These are phyloP conservation scores for Auriscalpium microsporum DNA, from an alignment of 768 basidiomycete genomes.

Conservation along the genomic window DNA sequence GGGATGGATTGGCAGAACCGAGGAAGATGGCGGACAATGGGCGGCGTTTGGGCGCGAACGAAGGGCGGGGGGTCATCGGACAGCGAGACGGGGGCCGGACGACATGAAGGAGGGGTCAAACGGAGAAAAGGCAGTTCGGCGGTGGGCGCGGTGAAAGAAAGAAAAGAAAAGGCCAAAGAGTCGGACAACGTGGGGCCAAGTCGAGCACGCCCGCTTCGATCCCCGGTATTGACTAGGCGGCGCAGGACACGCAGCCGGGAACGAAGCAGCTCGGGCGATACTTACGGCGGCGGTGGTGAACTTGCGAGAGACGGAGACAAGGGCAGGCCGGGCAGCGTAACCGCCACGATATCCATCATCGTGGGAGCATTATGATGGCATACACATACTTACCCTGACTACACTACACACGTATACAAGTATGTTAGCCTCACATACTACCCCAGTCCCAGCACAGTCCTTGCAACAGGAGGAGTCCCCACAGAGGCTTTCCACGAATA, in stretches of 20 bases:
- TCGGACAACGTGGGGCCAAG: background rate
- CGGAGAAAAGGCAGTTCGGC: background rate
- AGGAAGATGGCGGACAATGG: constrained; percentile 58
- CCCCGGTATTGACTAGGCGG: background rate
- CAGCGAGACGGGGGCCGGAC: background rate
- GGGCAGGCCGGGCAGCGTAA: background rate
- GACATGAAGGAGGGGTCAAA: background rate
- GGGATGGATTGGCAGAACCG: constrained; percentile 30
- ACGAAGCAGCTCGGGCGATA: background rate
- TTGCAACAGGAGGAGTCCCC: constrained; percentile 78
- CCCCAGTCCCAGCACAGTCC: constrained; percentile 66
- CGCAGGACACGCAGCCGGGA: background rate
- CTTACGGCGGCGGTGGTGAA: background rate
- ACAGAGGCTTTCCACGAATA: constrained; percentile 43
- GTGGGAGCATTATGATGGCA: no score
- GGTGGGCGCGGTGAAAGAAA: background rate
- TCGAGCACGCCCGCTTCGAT: background rate
- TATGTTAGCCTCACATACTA: constrained; percentile 81
- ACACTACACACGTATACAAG: no score
- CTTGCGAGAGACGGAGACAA: background rate
- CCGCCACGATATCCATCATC: no score
- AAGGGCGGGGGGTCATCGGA: constrained; percentile 44
- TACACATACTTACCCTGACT: no score
- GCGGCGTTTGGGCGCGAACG: constrained; percentile 35
- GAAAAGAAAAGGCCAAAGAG: background rate